These are phyloP conservation scores for Udeniomyces megalosporus DNA, from an alignment of 768 basidiomycete species.

Conservation along the genomic window DNA sequence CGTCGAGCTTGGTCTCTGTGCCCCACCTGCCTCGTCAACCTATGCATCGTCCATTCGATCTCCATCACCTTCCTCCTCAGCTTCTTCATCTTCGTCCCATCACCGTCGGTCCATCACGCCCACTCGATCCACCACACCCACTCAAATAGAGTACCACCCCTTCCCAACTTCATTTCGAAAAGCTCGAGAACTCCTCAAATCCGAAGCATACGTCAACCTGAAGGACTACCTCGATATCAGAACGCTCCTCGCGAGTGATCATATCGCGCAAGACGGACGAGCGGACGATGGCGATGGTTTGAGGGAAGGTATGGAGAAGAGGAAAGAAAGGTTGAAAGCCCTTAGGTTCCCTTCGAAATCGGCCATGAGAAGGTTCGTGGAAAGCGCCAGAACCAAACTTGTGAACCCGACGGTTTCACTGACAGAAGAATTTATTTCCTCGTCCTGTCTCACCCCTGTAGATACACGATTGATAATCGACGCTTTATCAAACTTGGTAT, in stretches of 20 bases:
- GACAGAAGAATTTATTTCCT: too few species aligned
- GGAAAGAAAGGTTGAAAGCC: neutral
- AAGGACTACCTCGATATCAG: conserved; percentile 1
- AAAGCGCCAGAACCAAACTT: too few species aligned
- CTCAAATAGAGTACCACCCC: neutral
- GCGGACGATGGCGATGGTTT: neutral
- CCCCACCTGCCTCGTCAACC: neutral
- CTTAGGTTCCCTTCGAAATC: neutral
- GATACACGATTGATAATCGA: conserved; percentile 3
- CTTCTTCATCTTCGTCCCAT: neutral
- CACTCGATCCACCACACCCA: neutral
- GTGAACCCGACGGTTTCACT: too few species aligned
- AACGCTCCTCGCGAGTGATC: neutral
- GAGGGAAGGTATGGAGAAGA: neutral
- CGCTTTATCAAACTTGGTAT: neutral
- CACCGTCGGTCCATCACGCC: neutral
- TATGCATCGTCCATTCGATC: neutral
- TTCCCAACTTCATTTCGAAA: conserved; percentile 5
- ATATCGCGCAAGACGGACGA: neutral
- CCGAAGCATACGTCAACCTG: conserved; percentile 2
- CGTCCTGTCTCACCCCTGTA: neutral
- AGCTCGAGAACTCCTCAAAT: conserved; percentile 1
- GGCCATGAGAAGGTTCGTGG: neutral
- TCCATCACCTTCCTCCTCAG: neutral
- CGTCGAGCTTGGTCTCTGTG: conserved; percentile 5